These are phyloP conservation scores for Rhamnella rubrinervis DNA, from an alignment of 331 rosid species.

Conservation along the genomic window DNA sequence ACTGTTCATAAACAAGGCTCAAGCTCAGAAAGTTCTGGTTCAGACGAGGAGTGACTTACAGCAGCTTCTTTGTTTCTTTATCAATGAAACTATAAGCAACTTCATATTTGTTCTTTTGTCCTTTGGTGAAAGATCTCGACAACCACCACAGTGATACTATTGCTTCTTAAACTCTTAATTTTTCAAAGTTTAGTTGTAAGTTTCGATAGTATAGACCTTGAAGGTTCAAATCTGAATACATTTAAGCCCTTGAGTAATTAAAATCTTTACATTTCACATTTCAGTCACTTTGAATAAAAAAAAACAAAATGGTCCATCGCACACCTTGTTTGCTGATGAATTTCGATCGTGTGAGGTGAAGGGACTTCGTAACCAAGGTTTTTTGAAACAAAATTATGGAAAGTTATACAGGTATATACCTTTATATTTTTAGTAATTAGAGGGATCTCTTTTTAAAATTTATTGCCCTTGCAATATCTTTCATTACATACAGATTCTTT, in stretches of 20 bases:
- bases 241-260: conserved; percentile 1
- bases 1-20: conserved; percentile 36
- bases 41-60: conserved; percentile 56
- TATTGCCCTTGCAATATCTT: too few species aligned
- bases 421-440: too few species aligned
- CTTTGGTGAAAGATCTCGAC: conserved; percentile 20
- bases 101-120: conserved; percentile 9
- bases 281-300: too few species aligned
- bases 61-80: not conserved
- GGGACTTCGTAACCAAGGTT: too few species aligned
- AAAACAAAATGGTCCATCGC: too few species aligned
- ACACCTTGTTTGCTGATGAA: too few species aligned
- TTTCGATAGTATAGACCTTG: conserved; percentile 7
- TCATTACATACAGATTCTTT: too few species aligned
- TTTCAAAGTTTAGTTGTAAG: not conserved
- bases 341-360: too few species aligned
- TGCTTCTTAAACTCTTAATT: not conserved
- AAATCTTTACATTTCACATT: too few species aligned
- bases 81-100: conserved; percentile 8
- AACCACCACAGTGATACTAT: conserved; percentile 13
- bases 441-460: too few species aligned
- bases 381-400: too few species aligned
- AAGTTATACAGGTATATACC: too few species aligned
- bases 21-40: conserved; percentile 57
- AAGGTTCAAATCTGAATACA: not conserved